Evolutionary conservation across 2,329 filamentous ascomycete genomes (phyloP).

Genomic region (Macroventuria anomochaeta): DNA sequence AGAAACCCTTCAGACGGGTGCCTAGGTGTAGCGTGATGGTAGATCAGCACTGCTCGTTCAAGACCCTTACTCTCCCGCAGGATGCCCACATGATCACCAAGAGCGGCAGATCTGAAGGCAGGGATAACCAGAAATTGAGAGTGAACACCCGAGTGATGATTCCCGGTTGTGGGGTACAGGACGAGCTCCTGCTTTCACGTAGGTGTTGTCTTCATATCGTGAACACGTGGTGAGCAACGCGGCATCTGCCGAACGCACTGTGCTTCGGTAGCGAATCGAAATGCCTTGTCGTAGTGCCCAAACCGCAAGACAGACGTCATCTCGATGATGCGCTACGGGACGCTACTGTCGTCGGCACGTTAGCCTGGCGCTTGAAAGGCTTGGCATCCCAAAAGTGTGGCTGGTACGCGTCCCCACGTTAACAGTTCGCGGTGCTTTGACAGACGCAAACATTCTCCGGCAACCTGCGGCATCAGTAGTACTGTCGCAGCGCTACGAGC

Average conservation of each 20-base stretch:
- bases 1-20: background rate
- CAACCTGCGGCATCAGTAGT: background rate
- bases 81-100: slow-evolving; percentile 21
- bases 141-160: background rate
- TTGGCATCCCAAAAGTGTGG: slow-evolving; percentile 8
- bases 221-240: slow-evolving; percentile 4
- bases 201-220: background rate
- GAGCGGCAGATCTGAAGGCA: slow-evolving; percentile 24
- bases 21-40: slow-evolving; percentile 6
- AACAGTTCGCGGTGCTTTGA: slow-evolving; percentile 6
- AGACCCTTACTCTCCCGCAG: slow-evolving; percentile 6
- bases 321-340: slow-evolving; percentile 5
- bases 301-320: slow-evolving; percentile 9
- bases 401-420: slow-evolving; percentile 9
- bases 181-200: background rate
- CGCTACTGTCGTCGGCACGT: slow-evolving; percentile 14
- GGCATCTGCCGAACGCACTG: background rate
- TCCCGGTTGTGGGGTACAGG: slow-evolving; percentile 1
- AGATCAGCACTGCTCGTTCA: slow-evolving; percentile 2
- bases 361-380: slow-evolving; percentile 1
- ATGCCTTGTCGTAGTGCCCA: background rate
- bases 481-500: background rate
- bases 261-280: slow-evolving; percentile 2
- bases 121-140: slow-evolving; percentile 11
- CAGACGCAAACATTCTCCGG: background rate